phyloP scores from a whole-genome alignment of 441 rosid genomes.

The Croton laevigatus region DNA sequence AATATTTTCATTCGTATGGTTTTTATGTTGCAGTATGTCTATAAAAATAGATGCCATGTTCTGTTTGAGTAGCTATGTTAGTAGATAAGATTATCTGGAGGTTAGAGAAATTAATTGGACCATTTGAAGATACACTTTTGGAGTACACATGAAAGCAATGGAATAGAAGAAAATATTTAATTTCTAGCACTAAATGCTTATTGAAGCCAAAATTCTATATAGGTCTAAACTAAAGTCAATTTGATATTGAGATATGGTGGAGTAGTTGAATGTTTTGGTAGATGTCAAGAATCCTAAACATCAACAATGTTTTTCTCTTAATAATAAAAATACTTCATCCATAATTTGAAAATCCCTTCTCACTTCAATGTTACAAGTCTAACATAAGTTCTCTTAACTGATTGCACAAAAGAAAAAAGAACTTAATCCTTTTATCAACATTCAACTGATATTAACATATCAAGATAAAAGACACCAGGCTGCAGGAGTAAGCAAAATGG shows the following conservation, averaged over 20 bases:
- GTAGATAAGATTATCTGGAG: background rate
- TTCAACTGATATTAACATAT: background rate
- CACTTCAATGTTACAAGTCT: background rate
- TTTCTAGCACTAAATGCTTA: background rate
- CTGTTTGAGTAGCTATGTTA: background rate
- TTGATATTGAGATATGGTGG: background rate
- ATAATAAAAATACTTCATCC: background rate
- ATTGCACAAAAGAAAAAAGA: background rate
- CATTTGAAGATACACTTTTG: background rate
- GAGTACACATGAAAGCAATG: background rate
- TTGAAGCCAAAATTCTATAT: background rate
- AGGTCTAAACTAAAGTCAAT: background rate
- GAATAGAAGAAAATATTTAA: background rate
- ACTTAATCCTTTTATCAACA: background rate
- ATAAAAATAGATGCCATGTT: background rate
- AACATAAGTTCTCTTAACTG: background rate
- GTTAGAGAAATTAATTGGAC: background rate
- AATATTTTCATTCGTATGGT: background rate
- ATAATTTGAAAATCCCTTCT: background rate
- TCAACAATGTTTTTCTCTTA: background rate
- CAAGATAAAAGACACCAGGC: no score
- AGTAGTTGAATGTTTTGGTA: background rate
- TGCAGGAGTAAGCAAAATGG: no score
- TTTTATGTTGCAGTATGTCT: background rate
- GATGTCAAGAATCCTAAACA: constrained; percentile 34